Evolutionary conservation across 768 basidiomycete species (phyloP).

Genomic region (Scleroderma citrinum): DNA sequence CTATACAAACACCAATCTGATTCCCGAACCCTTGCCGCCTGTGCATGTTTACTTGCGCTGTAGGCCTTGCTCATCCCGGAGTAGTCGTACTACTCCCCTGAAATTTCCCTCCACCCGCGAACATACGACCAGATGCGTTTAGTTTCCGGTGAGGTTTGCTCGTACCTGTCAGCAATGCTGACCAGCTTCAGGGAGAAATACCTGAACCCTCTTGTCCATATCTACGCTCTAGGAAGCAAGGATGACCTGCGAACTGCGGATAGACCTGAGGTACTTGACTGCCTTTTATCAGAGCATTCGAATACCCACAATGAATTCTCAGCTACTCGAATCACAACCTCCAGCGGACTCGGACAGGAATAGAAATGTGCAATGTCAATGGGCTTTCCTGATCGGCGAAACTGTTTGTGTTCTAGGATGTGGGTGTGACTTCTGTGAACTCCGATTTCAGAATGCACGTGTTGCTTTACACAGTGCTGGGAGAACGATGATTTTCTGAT

Average conservation of each 20-base stretch:
- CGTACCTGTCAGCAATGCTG: slow-evolving; percentile 4
- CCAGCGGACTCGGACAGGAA: neutral
- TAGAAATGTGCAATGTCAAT: slow-evolving; percentile 2
- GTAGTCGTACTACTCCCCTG: too few relatives aligned
- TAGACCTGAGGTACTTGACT: neutral
- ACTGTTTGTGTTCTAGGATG: slow-evolving; percentile 7
- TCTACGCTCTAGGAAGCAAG: neutral
- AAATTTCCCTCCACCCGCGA: too few relatives aligned
- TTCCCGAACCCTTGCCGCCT: neutral
- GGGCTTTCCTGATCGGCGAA: slow-evolving; percentile 6
- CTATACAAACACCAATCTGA: neutral
- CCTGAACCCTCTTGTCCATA: neutral
- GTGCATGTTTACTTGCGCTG: neutral
- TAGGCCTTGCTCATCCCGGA: neutral
- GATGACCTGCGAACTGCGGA: neutral
- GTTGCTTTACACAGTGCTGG: too few relatives aligned
- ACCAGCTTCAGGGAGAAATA: slow-evolving; percentile 9
- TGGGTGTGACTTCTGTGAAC: slow-evolving; percentile 4
- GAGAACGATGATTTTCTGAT: slow-evolving; percentile 8
- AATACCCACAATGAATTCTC: neutral
- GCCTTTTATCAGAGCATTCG: neutral
- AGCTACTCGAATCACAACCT: neutral
- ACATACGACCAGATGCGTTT: neutral
- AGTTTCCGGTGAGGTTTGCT: neutral
- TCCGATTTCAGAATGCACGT: slow-evolving; percentile 5